Evolutionary conservation across 2,329 filamentous ascomycete genomes (phyloP).

Genomic region (Cladosporium sp.): DNA sequence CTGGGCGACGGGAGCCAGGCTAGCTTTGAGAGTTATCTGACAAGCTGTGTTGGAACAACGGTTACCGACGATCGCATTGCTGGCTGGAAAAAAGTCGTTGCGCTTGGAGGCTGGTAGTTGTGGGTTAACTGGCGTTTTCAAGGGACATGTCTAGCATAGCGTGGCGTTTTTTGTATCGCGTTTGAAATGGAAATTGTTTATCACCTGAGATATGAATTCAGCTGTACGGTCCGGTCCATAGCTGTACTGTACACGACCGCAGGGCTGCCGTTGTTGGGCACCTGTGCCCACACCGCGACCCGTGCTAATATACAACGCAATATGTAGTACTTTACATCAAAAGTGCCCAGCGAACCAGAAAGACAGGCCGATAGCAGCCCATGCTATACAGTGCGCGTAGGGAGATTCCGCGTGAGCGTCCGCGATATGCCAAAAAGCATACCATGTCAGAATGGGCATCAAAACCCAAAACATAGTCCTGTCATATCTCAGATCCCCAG

Average conservation of each 20-base stretch:
- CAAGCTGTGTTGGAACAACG: conserved; percentile 53
- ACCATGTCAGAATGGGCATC: conserved; percentile 24
- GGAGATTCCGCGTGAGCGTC: conserved; percentile 20
- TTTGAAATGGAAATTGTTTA: no score
- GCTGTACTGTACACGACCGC: no score
- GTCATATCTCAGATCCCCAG: conserved; percentile 16
- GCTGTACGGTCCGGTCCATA: no score
- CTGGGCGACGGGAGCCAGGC: conserved; percentile 45
- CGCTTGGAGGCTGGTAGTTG: conserved; percentile 35
- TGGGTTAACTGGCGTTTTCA: conserved; percentile 40
- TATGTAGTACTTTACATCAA: conserved; percentile 5
- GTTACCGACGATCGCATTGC: conserved; percentile 43
- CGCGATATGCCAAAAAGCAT: conserved; percentile 26
- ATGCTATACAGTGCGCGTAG: conserved; percentile 14
- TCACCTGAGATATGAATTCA: no score
- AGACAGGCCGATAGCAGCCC: conserved; percentile 4
- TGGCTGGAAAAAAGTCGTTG: conserved; percentile 49
- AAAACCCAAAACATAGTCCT: conserved; percentile 21
- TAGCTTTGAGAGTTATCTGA: conserved; percentile 49
- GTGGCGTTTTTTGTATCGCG: no score
- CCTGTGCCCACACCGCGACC: not conserved
- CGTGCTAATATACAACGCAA: not conserved
- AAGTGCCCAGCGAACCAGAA: conserved; percentile 9
- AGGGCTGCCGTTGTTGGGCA: not conserved
- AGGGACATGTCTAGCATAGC: no score